Evolutionary conservation across 169 alveolate genomes (phyloP).

Genomic region (Plasmodium cynomolgi): DNA sequence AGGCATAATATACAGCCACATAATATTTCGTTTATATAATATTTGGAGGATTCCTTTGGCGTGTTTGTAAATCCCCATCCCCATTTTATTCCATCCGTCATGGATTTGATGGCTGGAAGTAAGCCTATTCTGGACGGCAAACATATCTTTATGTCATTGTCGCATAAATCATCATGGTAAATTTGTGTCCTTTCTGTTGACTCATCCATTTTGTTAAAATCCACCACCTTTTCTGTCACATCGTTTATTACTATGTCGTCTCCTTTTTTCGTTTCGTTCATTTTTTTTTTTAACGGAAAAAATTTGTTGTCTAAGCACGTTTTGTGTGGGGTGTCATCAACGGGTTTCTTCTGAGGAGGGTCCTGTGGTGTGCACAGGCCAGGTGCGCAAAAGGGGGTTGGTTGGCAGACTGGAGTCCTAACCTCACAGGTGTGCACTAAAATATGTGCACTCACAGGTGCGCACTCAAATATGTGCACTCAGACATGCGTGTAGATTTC

Average conservation of each 20-base stretch:
- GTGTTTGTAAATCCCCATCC: slow-evolving; percentile 75
- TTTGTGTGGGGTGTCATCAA: slow-evolving; percentile 4
- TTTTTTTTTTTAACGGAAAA: slow-evolving; percentile 11
- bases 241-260: not conserved
- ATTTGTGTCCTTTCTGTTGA: slow-evolving; percentile 56
- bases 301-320: not conserved
- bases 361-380: not conserved
- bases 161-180: slow-evolving; percentile 53
- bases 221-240: not conserved
- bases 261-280: slow-evolving; percentile 3
- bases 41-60: slow-evolving; percentile 72
- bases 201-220: slow-evolving; percentile 31
- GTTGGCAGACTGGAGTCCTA: not conserved
- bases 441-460: too few species aligned
- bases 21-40: slow-evolving; percentile 82
- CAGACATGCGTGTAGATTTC: not conserved
- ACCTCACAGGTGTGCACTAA: not conserved
- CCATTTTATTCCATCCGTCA: slow-evolving; percentile 72
- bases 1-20: slow-evolving; percentile 85
- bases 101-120: slow-evolving; percentile 31
- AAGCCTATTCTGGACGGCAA: slow-evolving; percentile 69
- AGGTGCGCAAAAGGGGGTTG: not conserved
- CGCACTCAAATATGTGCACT: too few species aligned
- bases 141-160: slow-evolving; percentile 67
- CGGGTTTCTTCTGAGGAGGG: not conserved